A percentile compares a stretch with the other conserved stretches of the same genome.
phyloP scores from a whole-genome alignment of 345 rosid species.

The Eutrema japonicum region DNA sequence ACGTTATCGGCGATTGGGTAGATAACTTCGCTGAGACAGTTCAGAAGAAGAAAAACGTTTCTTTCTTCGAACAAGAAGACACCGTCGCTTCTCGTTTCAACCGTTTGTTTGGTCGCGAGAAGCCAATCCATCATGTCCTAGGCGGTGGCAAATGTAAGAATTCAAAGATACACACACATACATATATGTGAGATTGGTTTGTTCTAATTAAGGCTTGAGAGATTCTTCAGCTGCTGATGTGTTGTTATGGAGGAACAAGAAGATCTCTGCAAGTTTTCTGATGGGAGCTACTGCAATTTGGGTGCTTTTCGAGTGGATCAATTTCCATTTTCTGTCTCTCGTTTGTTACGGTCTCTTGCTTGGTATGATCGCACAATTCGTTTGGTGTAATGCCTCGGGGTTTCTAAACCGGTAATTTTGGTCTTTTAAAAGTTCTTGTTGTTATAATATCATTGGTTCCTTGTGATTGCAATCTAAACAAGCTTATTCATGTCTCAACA shows the following conservation, averaged over 20 bases:
- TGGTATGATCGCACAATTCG: slow-evolving; percentile 82
- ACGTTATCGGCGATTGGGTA: slow-evolving; percentile 53
- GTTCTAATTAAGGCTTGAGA: slow-evolving; percentile 21
- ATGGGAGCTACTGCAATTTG: slow-evolving; percentile 76
- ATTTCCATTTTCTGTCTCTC: slow-evolving; percentile 80
- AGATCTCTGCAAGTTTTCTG: slow-evolving; percentile 77
- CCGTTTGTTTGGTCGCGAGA: slow-evolving; percentile 81
- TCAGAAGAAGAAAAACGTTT: slow-evolving; percentile 63
- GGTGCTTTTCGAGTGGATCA: slow-evolving; percentile 94
- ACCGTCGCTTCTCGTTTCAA: slow-evolving; percentile 62
- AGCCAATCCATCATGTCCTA: slow-evolving; percentile 68
- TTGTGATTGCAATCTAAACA: slow-evolving; percentile 29
- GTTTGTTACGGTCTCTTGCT: slow-evolving; percentile 66
- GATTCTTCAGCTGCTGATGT: slow-evolving; percentile 92
- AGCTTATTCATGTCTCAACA: not conserved
- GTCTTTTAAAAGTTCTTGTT: not conserved
- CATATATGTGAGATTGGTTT: not conserved
- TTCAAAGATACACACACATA: no score
- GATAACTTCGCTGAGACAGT: slow-evolving; percentile 68
- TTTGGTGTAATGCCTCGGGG: slow-evolving; percentile 82
- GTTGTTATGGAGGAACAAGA: slow-evolving; percentile 94
- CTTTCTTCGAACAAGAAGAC: slow-evolving; percentile 68
- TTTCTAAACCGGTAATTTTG: slow-evolving; percentile 60
- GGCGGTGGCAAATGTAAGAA: slow-evolving; percentile 89
- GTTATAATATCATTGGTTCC: not conserved